Evolutionary conservation across 73 alveolate species (phyloP).

Genomic region (Stentor roeselii): DNA sequence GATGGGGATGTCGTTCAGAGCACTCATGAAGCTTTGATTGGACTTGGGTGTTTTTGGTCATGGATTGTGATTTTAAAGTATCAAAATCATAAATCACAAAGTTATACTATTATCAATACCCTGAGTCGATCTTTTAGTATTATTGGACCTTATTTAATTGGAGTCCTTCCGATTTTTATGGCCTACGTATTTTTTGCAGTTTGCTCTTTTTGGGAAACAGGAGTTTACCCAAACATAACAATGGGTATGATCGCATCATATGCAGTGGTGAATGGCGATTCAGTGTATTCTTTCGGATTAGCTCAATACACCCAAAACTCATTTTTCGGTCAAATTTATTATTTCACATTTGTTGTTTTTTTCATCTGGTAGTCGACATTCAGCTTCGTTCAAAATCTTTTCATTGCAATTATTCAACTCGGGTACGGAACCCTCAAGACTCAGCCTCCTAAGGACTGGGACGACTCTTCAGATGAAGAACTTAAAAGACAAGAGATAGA

Average conservation of each 20-base stretch:
- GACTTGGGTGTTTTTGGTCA: constrained; percentile 2
- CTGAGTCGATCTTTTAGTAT: not conserved
- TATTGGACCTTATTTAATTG: not conserved
- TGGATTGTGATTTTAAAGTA: not conserved
- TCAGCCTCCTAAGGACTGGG: not conserved
- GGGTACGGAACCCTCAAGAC: not conserved
- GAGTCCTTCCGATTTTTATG: constrained; percentile 16
- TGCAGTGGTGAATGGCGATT: constrained; percentile 18
- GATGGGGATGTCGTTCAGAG: not conserved
- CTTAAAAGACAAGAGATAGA: no score
- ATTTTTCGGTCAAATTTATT: not conserved
- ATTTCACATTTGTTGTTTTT: constrained; percentile 12
- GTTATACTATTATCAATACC: constrained; percentile 5
- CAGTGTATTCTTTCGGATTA: not conserved
- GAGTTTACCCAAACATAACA: not conserved
- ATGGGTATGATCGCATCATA: not conserved
- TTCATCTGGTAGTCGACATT: not conserved
- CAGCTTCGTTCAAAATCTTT: constrained; percentile 1
- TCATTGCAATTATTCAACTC: not conserved
- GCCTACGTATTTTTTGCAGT: constrained; percentile 9
- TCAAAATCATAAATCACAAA: not conserved
- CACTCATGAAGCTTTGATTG: not conserved
- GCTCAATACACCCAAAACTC: not conserved
- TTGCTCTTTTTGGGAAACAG: constrained; percentile 15
- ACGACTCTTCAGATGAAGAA: not conserved